Evolutionary conservation across 352 stramenopile genomes (phyloP).

Genomic region (Thalassiosira livingstoniorum): DNA sequence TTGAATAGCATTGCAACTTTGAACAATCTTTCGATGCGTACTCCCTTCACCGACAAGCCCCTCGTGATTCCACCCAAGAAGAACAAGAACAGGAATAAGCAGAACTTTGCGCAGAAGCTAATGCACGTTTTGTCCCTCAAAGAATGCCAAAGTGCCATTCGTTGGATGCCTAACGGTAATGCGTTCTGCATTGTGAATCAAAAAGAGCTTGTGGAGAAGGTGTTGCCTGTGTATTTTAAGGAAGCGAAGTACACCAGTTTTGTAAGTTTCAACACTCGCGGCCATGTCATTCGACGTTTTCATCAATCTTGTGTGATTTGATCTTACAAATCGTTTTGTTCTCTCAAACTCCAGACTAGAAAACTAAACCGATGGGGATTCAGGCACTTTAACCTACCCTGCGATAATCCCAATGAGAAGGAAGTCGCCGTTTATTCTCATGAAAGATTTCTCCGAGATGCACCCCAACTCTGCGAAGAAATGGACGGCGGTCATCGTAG

Average conservation of each 20-base stretch:
- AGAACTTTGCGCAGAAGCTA: constrained; percentile 49
- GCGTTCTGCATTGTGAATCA: constrained; percentile 64
- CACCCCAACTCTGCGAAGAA: constrained; percentile 4
- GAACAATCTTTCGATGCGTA: neutral
- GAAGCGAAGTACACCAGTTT: constrained; percentile 71
- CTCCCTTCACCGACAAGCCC: neutral
- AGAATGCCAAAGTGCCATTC: constrained; percentile 58
- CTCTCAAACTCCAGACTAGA: constrained; percentile 14
- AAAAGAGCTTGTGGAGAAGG: constrained; percentile 55
- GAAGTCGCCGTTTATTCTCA: constrained; percentile 37
- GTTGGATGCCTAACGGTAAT: constrained; percentile 66
- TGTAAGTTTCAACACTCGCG: constrained; percentile 16
- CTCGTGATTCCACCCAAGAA: constrained; percentile 2
- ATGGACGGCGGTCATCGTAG: constrained; percentile 42
- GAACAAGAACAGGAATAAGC: constrained; percentile 24
- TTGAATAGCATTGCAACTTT: neutral
- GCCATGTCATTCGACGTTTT: neutral
- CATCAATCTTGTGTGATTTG: constrained; percentile 1
- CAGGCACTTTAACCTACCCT: constrained; percentile 37
- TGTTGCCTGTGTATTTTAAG: constrained; percentile 70
- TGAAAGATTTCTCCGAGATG: constrained; percentile 21
- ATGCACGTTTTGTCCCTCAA: constrained; percentile 66
- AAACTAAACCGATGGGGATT: constrained; percentile 52
- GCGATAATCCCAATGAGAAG: neutral
- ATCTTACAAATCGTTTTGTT: neutral